Evolutionary conservation across 257 asterid species (phyloP).

Genomic region (Datura wrightii): DNA sequence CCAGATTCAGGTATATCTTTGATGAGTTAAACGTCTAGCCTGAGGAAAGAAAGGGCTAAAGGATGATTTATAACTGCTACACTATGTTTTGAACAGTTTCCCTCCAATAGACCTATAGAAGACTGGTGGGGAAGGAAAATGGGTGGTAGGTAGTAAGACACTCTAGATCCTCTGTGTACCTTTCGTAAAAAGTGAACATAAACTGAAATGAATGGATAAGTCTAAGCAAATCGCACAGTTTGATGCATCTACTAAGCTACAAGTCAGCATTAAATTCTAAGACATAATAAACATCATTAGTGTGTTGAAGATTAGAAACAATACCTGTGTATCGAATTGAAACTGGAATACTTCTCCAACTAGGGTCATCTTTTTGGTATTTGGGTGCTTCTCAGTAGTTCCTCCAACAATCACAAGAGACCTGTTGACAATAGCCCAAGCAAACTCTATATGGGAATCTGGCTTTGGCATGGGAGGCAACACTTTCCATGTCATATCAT

Average conservation of each 20-base stretch:
- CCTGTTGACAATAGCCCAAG: slow-evolving; percentile 77
- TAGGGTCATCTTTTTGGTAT: slow-evolving; percentile 80
- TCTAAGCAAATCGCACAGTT: neutral
- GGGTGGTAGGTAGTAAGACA: neutral
- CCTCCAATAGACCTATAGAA: neutral
- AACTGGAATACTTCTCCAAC: slow-evolving; percentile 86
- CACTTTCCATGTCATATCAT: slow-evolving; percentile 81
- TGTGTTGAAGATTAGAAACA: slow-evolving; percentile 8
- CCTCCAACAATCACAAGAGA: slow-evolving; percentile 86
- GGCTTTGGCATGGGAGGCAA: slow-evolving; percentile 95
- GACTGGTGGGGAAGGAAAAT: neutral
- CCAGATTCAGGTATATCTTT: slow-evolving; percentile 18
- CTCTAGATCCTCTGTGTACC: neutral
- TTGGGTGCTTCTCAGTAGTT: slow-evolving; percentile 94
- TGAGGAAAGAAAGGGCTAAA: slow-evolving; percentile 18
- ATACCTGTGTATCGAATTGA: slow-evolving; percentile 71
- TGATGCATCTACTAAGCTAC: neutral
- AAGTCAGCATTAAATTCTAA: slow-evolving; percentile 22
- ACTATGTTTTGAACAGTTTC: neutral
- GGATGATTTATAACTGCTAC: neutral
- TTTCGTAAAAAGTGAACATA: neutral
- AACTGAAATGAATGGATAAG: neutral
- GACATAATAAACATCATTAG: slow-evolving; percentile 9
- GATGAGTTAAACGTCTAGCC: neutral
- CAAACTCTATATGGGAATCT: slow-evolving; percentile 94